These are phyloP conservation scores for Rhizopogon vinicolor DNA, from an alignment of 768 basidiomycete species.

Conservation along the genomic window DNA sequence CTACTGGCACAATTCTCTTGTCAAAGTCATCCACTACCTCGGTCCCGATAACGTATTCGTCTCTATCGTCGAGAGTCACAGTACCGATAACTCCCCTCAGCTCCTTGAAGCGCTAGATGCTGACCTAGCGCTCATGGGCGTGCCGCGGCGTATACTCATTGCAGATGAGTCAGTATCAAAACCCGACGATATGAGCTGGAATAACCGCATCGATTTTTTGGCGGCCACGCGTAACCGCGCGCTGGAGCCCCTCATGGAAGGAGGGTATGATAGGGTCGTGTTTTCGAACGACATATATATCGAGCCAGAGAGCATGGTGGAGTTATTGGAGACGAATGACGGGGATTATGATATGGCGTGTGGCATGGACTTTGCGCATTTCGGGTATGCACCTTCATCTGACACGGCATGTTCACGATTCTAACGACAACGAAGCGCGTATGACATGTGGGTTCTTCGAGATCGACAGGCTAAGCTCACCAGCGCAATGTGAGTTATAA, in stretches of 20 bases:
- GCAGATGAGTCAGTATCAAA: constrained; percentile 19
- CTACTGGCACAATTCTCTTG: constrained; percentile 32
- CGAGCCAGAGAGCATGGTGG: constrained; percentile 34
- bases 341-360: constrained; percentile 41
- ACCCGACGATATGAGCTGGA: constrained; percentile 11
- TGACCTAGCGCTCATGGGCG: constrained; percentile 16
- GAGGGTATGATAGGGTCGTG: constrained; percentile 34
- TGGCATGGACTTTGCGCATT: constrained; percentile 33
- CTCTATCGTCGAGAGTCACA: constrained; percentile 38
- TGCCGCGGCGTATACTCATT: constrained; percentile 27
- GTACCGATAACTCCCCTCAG: constrained; percentile 25
- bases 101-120: constrained; percentile 24
- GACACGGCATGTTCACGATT: too few relatives aligned
- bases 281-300: constrained; percentile 41
- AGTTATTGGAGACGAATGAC: constrained; percentile 32
- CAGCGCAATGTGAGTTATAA: neutral
- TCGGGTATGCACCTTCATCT: constrained; percentile 17
- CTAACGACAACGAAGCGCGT: constrained; percentile 16
- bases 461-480: constrained; percentile 28
- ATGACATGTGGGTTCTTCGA: constrained; percentile 35
- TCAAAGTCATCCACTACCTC: constrained; percentile 31
- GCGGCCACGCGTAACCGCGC: constrained; percentile 36
- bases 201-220: constrained; percentile 33
- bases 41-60: constrained; percentile 39
- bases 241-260: constrained; percentile 35